These are phyloP conservation scores for Aspergillus heteromorphus DNA, from an alignment of 495 filamentous ascomycete species.

Conservation along the genomic window DNA sequence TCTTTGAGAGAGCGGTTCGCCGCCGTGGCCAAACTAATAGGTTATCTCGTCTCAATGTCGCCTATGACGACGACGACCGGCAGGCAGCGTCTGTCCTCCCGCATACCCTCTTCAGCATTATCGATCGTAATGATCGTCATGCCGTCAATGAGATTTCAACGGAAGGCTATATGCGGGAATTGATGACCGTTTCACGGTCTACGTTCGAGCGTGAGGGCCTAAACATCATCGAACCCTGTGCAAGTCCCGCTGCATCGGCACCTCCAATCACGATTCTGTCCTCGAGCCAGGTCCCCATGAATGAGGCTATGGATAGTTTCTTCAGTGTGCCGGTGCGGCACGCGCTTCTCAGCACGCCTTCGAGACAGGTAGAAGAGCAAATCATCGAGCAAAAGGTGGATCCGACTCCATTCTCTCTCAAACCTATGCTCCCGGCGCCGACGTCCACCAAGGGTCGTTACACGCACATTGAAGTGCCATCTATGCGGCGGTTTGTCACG, in stretches of 20 bases:
- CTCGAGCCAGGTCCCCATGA: slow-evolving; percentile 58
- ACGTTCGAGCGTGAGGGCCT: slow-evolving; percentile 66
- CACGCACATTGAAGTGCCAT: slow-evolving; percentile 87
- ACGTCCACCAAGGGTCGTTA: slow-evolving; percentile 74
- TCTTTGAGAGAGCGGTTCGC: slow-evolving; percentile 61
- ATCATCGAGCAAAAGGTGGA: slow-evolving; percentile 67
- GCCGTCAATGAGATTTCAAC: slow-evolving; percentile 63
- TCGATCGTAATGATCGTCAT: slow-evolving; percentile 59
- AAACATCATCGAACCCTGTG: slow-evolving; percentile 71
- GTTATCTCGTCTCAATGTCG: slow-evolving; percentile 49
- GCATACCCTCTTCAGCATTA: slow-evolving; percentile 76
- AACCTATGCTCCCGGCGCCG: slow-evolving; percentile 65
- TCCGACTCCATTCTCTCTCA: slow-evolving; percentile 54
- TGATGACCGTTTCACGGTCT: slow-evolving; percentile 73
- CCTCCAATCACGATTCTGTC: slow-evolving; percentile 79
- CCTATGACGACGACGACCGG: slow-evolving; percentile 56
- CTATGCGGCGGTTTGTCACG: slow-evolving; percentile 98
- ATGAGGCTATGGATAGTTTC: slow-evolving; percentile 66
- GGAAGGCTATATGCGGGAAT: slow-evolving; percentile 64
- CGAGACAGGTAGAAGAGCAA: slow-evolving; percentile 60
- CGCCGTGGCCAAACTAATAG: slow-evolving; percentile 40
- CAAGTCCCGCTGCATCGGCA: slow-evolving; percentile 68
- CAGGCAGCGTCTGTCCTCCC: slow-evolving; percentile 49
- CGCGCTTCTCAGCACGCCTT: slow-evolving; percentile 61
- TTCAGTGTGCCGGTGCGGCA: slow-evolving; percentile 75